Base-by-base conservation (phyloP, 306 rosid genomes). In the Sechiopsis laciniata region DNA sequence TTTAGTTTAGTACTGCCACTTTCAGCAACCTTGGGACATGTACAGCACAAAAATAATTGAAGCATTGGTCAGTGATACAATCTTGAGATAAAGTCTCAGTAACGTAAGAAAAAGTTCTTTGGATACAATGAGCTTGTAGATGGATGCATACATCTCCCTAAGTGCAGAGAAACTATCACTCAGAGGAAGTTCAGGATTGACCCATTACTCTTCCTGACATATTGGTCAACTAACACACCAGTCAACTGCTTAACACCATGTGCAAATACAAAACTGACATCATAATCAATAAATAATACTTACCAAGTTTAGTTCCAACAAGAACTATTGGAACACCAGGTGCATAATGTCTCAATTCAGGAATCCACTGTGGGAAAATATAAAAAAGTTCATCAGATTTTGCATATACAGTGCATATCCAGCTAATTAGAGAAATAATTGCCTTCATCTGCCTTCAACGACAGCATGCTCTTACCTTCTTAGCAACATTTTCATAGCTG, bases 281-380 rank as follows among this genome's bases (percentile, higher is more conserved):
- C 37, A 68, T 46, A 48, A 68, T 22, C 42, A 26, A 74, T 19
- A 58, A 60, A 19, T 52, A 74, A 74, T 75, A 13, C 83, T 51
- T 80, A 89, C 97, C 97, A 6, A 87, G 85, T 78, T 86, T 91
- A 5, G 97, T 89, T 74, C 94, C 97, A 80, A 89, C 96, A 13
- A 91, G 93, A 77, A 91, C 83, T 65, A 91, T 84, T 75, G 97
- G 96, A 84, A 91, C 91, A 12, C 96, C 96, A 21, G 94, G 96
- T 10, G 96, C 97, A 26, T 89, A 86, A 81, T 91, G 96, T 84
- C 85, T 87, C 74, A 91, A 82, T 80, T 91, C 96, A 72, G 91
- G 94, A 72, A 91, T 91, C 97, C 97, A 91, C 97, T 91, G 91
- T 59, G 73, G 35, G 71, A 73, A 12, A 56, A 57, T 29, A 50